A percentile compares a stretch with the other conserved stretches of the same genome.
Conservation (phyloP, 768 basidiomycete genomes). For the Ephemerocybe angulata region DNA sequence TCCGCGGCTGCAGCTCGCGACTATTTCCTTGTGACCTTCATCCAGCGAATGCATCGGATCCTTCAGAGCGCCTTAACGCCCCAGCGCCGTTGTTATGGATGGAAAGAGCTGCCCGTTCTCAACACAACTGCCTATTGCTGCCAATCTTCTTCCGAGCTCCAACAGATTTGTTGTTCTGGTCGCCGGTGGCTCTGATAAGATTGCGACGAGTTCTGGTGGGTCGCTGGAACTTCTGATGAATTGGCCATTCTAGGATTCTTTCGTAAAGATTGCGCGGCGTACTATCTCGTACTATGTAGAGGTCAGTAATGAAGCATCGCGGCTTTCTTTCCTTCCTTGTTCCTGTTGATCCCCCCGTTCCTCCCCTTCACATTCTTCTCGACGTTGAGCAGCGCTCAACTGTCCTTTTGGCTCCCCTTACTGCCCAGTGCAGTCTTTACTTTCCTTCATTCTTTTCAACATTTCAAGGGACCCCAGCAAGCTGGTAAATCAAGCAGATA, state of each 20-base stretch:
- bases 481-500: not conserved
- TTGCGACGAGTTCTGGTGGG: not conserved
- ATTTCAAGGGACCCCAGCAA: not conserved
- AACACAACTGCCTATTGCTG: no score
- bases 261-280: no score
- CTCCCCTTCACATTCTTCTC: constrained; percentile 10
- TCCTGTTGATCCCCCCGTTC: constrained; percentile 15
- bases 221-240: not conserved
- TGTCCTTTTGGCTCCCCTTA: not conserved
- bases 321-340: constrained; percentile 8
- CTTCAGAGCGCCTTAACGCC: no score
- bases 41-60: no score
- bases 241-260: constrained; percentile 4
- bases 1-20: no score
- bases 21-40: no score
- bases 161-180: not conserved
- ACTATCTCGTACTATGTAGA: no score
- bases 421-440: constrained; percentile 5
- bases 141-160: no score
- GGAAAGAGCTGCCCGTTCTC: no score
- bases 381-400: constrained; percentile 16
- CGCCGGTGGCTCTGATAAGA: not conserved
- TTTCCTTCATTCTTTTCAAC: constrained; percentile 1
- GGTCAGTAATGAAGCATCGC: no score
- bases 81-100: no score